A percentile compares a stretch with the other conserved stretches of the same genome.
Evolutionary conservation across 1,284 basidiomycete species (phyloP).

Genomic region (Moesziomyces parantarcticus): DNA sequence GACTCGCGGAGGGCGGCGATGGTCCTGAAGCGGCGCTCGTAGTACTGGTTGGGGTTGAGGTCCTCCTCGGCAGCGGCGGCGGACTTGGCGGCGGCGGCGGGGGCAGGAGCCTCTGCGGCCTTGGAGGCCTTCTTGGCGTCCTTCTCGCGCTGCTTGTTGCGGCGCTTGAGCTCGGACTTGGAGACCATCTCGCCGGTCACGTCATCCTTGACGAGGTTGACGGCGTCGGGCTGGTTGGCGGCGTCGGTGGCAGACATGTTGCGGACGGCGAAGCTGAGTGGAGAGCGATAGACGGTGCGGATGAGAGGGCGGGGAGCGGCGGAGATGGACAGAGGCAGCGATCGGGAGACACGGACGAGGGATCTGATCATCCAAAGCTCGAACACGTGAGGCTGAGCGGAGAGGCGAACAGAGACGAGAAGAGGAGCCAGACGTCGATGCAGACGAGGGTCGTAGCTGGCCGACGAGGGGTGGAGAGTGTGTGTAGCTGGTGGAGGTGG

Average conservation of each 20-base stretch:
- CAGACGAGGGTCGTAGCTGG: not conserved
- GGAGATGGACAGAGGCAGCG: conserved; percentile 17
- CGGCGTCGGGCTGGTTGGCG: conserved; percentile 40
- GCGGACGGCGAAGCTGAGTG: conserved; percentile 7
- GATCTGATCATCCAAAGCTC: conserved; percentile 44
- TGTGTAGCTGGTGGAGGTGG: not conserved
- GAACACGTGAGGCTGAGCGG: not conserved
- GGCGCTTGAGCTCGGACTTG: conserved; percentile 66
- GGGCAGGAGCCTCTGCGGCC: conserved; percentile 60
- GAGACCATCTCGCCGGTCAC: conserved; percentile 67
- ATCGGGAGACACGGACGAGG: conserved; percentile 16
- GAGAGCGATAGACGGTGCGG: conserved; percentile 1
- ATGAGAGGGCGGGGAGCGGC: conserved; percentile 2
- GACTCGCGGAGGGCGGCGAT: conserved; percentile 88
- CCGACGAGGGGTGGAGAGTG: not conserved
- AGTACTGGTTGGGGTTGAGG: conserved; percentile 80
- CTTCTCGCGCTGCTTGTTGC: conserved; percentile 76
- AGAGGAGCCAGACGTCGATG: conserved; percentile 2
- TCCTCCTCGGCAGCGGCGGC: conserved; percentile 55
- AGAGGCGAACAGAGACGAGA: not conserved
- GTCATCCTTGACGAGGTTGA: conserved; percentile 63
- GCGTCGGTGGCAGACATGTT: conserved; percentile 49
- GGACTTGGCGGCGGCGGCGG: conserved; percentile 27
- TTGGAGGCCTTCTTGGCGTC: conserved; percentile 86
- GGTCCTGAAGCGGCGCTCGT: conserved; percentile 87